Conservation (phyloP, 2,329 filamentous ascomycete species). For the Colletotrichum sp. region DNA sequence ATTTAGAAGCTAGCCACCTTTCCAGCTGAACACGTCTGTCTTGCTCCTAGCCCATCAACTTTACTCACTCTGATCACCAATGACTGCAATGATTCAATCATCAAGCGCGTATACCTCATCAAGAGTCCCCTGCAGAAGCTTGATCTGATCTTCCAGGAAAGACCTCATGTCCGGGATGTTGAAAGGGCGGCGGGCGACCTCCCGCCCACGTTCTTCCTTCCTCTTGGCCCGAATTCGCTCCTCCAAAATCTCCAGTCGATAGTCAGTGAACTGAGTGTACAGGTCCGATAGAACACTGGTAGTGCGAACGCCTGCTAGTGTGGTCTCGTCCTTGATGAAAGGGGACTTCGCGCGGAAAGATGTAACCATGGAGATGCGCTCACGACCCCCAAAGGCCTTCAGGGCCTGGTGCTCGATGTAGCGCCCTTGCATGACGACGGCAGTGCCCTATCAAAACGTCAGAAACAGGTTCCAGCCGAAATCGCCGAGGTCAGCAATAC, state of each 20-base stretch:
- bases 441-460: background rate
- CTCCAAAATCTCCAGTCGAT: background rate
- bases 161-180: background rate
- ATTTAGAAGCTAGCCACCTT: fast-evolving
- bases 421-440: slow-evolving; percentile 59
- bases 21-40: background rate
- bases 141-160: background rate
- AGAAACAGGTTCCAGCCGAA: fast-evolving
- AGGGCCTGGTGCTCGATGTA: slow-evolving; percentile 71
- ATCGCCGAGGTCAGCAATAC: background rate
- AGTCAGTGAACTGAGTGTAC: background rate
- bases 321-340: slow-evolving; percentile 20
- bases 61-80: background rate
- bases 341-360: slow-evolving; percentile 66
- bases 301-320: background rate
- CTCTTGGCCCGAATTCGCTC: background rate
- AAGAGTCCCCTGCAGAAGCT: background rate
- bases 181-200: background rate
- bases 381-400: slow-evolving; percentile 59
- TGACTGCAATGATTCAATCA: background rate
- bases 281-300: background rate
- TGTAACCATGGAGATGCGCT: slow-evolving; percentile 71
- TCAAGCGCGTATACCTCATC: background rate
- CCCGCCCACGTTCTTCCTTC: background rate
- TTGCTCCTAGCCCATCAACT: background rate